Conservation (phyloP, 2,329 filamentous ascomycete genomes). For the Cercospora janseana region DNA sequence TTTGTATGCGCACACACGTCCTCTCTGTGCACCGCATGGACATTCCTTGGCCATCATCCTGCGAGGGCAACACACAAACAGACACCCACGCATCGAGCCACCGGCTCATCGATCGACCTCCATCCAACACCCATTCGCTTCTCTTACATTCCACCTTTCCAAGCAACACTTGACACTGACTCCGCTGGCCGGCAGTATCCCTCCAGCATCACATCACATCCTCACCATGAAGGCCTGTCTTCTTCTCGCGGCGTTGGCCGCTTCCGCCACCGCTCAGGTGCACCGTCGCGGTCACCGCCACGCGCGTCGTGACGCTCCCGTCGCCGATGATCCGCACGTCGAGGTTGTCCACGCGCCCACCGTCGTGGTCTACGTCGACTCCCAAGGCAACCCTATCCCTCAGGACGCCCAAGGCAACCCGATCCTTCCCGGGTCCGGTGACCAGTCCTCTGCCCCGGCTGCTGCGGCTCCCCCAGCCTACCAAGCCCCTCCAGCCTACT, state of each 20-base stretch:
- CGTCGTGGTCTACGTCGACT: slow-evolving; percentile 61
- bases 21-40: no score
- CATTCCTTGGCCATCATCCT: no score
- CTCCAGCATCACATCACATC: slow-evolving; percentile 11
- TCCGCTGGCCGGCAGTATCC: slow-evolving; percentile 28
- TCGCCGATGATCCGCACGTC: slow-evolving; percentile 35
- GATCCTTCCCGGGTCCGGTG: slow-evolving; percentile 37
- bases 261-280: slow-evolving; percentile 28
- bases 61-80: no score
- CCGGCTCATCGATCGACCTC: no score
- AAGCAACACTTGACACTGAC: slow-evolving; percentile 25
- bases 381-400: slow-evolving; percentile 53
- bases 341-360: slow-evolving; percentile 44
- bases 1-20: not conserved
- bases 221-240: slow-evolving; percentile 37
- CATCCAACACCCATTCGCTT: no score
- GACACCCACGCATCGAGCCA: no score
- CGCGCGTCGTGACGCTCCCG: slow-evolving; percentile 36
- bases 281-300: slow-evolving; percentile 39
- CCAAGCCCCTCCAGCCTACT: not conserved
- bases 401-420: slow-evolving; percentile 45
- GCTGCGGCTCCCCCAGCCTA: slow-evolving; percentile 9
- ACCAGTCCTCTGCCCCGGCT: not conserved
- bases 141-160: not conserved
- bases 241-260: slow-evolving; percentile 31